A percentile compares a stretch with the other conserved stretches of the same genome.
Conservation (phyloP, 176 grass and related monocot genomes). For the Carex pumila region DNA sequence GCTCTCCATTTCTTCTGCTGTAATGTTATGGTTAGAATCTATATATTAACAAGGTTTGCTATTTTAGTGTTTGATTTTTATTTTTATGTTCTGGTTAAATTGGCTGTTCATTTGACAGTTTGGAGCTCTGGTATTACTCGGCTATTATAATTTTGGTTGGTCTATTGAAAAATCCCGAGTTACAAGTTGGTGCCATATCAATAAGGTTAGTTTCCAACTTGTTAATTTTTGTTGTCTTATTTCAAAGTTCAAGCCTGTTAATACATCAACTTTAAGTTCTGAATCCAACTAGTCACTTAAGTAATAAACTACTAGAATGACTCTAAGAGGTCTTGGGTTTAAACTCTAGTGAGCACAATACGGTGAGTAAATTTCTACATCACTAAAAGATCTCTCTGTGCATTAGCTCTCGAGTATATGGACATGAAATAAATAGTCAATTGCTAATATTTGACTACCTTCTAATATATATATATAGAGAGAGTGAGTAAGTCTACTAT, state of each 20-base stretch:
- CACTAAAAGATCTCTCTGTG: neutral
- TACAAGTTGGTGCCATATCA: constrained; percentile 49
- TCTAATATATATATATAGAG: neutral
- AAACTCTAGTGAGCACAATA: neutral
- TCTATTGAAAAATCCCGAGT: constrained; percentile 45
- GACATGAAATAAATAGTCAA: neutral
- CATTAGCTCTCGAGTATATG: neutral
- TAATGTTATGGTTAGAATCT: constrained; percentile 64
- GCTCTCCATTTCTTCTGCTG: constrained; percentile 59
- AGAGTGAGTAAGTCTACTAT: no score
- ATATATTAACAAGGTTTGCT: neutral
- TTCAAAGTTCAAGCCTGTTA: neutral
- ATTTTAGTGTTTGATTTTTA: neutral
- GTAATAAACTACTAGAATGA: neutral
- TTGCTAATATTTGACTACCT: neutral
- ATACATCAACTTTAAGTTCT: neutral
- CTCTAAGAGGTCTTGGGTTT: neutral
- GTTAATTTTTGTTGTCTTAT: neutral
- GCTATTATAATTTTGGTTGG: constrained; percentile 67
- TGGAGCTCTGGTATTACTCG: constrained; percentile 70
- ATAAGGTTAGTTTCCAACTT: constrained; percentile 36
- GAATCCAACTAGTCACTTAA: neutral
- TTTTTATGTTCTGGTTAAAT: neutral
- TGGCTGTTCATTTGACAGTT: constrained; percentile 24
- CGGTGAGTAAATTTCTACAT: neutral